These are phyloP conservation scores for Rhodamnia argentea DNA, from an alignment of 345 rosid species.

Conservation along the genomic window DNA sequence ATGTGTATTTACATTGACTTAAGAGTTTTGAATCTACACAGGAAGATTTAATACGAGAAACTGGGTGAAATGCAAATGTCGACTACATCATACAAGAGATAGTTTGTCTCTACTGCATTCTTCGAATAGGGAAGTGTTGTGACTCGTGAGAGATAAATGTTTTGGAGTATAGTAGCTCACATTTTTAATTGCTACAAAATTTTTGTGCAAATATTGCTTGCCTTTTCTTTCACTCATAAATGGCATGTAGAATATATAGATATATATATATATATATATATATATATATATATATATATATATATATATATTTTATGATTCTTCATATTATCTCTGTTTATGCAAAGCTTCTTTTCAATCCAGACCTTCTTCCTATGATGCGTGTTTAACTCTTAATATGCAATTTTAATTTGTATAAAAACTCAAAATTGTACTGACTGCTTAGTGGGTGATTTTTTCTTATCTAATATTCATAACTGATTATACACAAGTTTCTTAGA, in stretches of 20 bases:
- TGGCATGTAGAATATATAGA: not conserved
- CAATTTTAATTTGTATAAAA: not conserved
- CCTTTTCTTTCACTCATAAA: not conserved
- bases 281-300: too few relatives aligned
- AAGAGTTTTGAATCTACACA: not conserved
- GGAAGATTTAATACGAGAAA: not conserved
- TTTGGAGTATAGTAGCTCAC: not conserved
- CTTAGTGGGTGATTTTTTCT: not conserved
- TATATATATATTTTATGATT: too few relatives aligned
- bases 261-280: too few relatives aligned
- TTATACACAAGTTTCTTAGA: not conserved
- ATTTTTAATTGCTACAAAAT: not conserved
- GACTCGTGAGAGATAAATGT: not conserved
- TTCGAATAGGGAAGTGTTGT: not conserved
- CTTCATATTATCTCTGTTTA: not conserved
- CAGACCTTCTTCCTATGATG: not conserved
- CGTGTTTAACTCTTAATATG: too few relatives aligned
- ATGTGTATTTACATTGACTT: not conserved
- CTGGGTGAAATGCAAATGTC: not conserved
- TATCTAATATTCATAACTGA: not conserved
- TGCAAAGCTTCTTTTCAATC: too few relatives aligned
- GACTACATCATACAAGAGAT: not conserved
- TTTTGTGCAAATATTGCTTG: not conserved
- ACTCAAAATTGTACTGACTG: not conserved
- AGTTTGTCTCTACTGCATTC: not conserved